These are phyloP conservation scores for Coniferiporia weirii DNA, from an alignment of 1,284 basidiomycete species.

Conservation along the genomic window DNA sequence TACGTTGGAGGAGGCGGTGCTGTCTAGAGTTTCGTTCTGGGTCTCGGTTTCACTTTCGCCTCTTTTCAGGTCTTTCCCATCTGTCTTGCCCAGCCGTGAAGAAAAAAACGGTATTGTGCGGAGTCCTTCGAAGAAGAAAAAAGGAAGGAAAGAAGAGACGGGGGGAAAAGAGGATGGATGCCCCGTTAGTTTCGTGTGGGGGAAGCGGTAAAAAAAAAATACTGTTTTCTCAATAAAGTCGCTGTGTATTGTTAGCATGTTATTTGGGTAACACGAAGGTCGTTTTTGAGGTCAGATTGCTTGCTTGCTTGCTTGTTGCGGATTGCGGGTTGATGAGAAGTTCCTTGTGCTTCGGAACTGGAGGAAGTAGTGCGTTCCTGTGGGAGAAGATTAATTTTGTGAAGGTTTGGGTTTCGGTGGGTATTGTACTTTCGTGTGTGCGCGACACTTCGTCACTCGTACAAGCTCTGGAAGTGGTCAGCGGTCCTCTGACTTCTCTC, in stretches of 20 bases:
- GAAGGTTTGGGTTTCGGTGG: no score
- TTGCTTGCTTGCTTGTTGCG: background rate
- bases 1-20: background rate
- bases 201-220: background rate
- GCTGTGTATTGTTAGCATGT: slow-evolving; percentile 14
- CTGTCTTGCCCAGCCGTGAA: no score
- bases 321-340: background rate
- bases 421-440: no score
- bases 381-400: no score
- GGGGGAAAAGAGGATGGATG: background rate
- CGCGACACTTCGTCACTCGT: no score
- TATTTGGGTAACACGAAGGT: slow-evolving; percentile 8
- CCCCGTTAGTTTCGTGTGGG: background rate
- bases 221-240: background rate
- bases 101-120: no score
- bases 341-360: background rate
- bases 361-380: no score
- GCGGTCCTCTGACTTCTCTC: no score
- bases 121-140: background rate
- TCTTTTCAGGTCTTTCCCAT: background rate
- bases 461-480: no score
- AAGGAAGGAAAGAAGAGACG: background rate
- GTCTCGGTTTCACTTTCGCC: background rate
- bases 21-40: background rate
- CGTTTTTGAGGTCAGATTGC: background rate